A percentile compares a stretch with the other conserved stretches of the same genome.
phyloP scores from a whole-genome alignment of 305 asterid genomes.

The Rubia tinctorum region DNA sequence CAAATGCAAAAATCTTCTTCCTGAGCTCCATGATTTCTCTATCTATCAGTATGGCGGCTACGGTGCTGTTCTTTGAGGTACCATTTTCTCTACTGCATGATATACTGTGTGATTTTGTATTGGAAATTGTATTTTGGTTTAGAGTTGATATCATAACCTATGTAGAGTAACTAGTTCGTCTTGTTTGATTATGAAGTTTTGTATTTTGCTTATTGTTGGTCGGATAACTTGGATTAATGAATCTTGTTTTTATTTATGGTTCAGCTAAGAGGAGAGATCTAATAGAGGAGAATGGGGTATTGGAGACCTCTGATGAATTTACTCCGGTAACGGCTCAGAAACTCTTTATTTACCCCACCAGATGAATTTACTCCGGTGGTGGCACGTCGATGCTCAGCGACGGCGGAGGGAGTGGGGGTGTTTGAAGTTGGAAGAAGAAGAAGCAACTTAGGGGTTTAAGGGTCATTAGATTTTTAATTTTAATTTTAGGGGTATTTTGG shows the following conservation, averaged over 20 bases:
- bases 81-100: not conserved
- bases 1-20: constrained; percentile 83
- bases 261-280: constrained; percentile 62
- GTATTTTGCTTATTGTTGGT: not conserved
- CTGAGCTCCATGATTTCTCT: constrained; percentile 73
- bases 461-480: too few species aligned
- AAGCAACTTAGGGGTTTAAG: too few species aligned
- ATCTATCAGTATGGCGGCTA: constrained; percentile 93
- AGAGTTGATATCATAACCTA: not conserved
- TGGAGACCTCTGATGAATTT: constrained; percentile 39
- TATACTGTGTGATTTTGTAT: not conserved
- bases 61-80: constrained; percentile 84
- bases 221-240: not conserved
- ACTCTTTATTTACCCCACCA: too few species aligned
- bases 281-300: constrained; percentile 37
- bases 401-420: too few species aligned
- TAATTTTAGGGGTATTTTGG: too few species aligned
- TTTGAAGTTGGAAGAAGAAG: too few species aligned
- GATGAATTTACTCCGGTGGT: too few species aligned
- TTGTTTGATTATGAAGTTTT: not conserved
- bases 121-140: not conserved
- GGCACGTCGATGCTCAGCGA: too few species aligned
- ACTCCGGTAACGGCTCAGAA: too few species aligned
- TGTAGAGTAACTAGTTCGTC: not conserved
- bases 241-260: constrained; percentile 14